Conservation (phyloP, 208 protist species). For the Herpetomonas samuelpessoai region DNA sequence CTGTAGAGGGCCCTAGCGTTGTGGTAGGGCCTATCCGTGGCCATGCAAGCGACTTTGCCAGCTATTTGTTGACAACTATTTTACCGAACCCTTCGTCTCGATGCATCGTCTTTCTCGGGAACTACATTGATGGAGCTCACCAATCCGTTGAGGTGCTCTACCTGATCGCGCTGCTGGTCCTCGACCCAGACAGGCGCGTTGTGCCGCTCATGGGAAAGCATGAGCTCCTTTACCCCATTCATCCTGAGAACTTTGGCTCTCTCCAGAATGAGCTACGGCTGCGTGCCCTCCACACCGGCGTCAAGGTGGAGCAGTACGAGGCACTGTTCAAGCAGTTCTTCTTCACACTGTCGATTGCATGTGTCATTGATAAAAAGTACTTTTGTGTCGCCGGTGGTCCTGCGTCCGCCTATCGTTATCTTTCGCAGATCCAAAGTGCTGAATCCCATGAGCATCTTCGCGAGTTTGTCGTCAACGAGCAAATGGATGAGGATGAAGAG, state of each 20-base stretch:
- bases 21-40: conserved; percentile 70
- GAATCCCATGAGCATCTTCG: conserved; percentile 22
- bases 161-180: conserved; percentile 53
- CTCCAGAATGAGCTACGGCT: conserved; percentile 61
- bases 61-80: conserved; percentile 51
- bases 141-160: conserved; percentile 72
- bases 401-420: conserved; percentile 39
- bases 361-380: conserved; percentile 58
- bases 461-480: conserved; percentile 78
- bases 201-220: conserved; percentile 68
- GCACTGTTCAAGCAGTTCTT: conserved; percentile 56
- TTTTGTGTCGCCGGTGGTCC: conserved; percentile 73
- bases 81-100: conserved; percentile 19
- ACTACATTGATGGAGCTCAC: conserved; percentile 81
- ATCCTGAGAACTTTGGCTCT: conserved; percentile 68
- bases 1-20: conserved; percentile 40
- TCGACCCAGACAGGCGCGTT: conserved; percentile 39
- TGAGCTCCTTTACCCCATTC: conserved; percentile 75
- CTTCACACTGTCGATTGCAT: conserved; percentile 49
- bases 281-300: conserved; percentile 23
- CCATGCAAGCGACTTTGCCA: conserved; percentile 68
- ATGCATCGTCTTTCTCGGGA: conserved; percentile 79
- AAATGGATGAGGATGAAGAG: conserved; percentile 85
- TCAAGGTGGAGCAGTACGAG: conserved; percentile 42
- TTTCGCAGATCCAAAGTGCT: conserved; percentile 40